Evolutionary conservation across 495 filamentous ascomycete genomes (phyloP).

Genomic region (Aspergillus asperescens): DNA sequence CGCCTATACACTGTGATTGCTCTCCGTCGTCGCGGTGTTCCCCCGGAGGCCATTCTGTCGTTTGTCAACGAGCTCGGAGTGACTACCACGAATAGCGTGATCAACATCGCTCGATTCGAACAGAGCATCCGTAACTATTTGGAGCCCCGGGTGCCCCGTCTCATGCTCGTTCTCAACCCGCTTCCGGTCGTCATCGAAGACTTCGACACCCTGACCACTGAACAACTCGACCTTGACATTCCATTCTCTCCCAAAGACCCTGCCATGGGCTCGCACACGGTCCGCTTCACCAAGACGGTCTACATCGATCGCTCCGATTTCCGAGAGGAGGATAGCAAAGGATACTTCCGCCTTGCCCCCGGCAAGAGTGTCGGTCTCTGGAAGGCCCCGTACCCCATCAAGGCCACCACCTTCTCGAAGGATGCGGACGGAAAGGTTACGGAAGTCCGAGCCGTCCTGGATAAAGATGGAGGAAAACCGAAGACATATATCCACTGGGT

Average conservation of each 20-base stretch:
- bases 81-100: slow-evolving; percentile 65
- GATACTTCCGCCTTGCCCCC: slow-evolving; percentile 91
- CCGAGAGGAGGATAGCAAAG: slow-evolving; percentile 72
- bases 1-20: slow-evolving; percentile 85
- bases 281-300: slow-evolving; percentile 68
- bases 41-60: slow-evolving; percentile 77
- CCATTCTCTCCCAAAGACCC: slow-evolving; percentile 54
- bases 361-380: slow-evolving; percentile 85
- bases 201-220: slow-evolving; percentile 58
- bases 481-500: slow-evolving; percentile 78
- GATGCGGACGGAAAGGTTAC: slow-evolving; percentile 48
- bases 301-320: slow-evolving; percentile 95
- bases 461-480: slow-evolving; percentile 37
- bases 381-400: slow-evolving; percentile 77
- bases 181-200: slow-evolving; percentile 70
- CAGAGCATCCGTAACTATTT: slow-evolving; percentile 74
- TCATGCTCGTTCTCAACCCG: slow-evolving; percentile 74
- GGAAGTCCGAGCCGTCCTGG: slow-evolving; percentile 35
- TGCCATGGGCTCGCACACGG: slow-evolving; percentile 32
- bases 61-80: slow-evolving; percentile 89
- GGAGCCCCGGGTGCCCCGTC: slow-evolving; percentile 74
- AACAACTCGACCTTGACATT: slow-evolving; percentile 48
- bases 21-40: slow-evolving; percentile 74
- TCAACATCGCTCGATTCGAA: slow-evolving; percentile 71
- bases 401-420: slow-evolving; percentile 56